Percentiles rank a stretch among this genome's conserved stretches.
These are phyloP conservation scores for Pestalotiopsis sp. DNA, from an alignment of 2,329 filamentous ascomycete genomes.

Conservation along the genomic window DNA sequence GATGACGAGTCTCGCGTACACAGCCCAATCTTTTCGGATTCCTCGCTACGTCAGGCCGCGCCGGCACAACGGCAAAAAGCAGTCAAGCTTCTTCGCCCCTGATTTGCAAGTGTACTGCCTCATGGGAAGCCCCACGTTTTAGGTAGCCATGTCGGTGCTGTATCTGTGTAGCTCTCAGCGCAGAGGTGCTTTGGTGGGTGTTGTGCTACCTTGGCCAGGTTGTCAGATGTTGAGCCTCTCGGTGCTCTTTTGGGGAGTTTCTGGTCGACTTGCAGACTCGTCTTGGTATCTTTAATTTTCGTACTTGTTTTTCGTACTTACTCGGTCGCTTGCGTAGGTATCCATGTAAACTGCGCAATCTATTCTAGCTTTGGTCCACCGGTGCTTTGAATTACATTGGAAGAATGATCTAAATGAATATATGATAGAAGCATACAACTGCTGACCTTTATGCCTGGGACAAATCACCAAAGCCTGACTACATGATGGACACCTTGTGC, in stretches of 20 bases:
- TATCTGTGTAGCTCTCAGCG: not conserved
- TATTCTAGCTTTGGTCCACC: not conserved
- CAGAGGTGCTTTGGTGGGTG: not conserved
- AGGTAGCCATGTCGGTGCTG: not conserved
- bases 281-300: not conserved
- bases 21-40: not conserved
- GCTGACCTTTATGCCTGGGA: no score
- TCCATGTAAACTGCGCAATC: not conserved
- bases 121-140: conserved; percentile 9
- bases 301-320: not conserved
- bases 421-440: no score
- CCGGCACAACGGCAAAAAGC: conserved; percentile 1
- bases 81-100: not conserved
- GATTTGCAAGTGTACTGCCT: conserved; percentile 9
- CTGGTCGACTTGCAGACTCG: not conserved
- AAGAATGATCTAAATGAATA: no score
- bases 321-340: not conserved
- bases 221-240: not conserved
- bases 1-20: not conserved
- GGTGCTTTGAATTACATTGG: no score
- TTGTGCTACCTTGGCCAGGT: not conserved
- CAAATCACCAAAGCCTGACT: no score
- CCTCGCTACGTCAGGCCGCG: not conserved
- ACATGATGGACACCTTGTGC: no score
- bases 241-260: not conserved